phyloP scores from a whole-genome alignment of 2,329 filamentous ascomycete species.

The Volutella citrinella region DNA sequence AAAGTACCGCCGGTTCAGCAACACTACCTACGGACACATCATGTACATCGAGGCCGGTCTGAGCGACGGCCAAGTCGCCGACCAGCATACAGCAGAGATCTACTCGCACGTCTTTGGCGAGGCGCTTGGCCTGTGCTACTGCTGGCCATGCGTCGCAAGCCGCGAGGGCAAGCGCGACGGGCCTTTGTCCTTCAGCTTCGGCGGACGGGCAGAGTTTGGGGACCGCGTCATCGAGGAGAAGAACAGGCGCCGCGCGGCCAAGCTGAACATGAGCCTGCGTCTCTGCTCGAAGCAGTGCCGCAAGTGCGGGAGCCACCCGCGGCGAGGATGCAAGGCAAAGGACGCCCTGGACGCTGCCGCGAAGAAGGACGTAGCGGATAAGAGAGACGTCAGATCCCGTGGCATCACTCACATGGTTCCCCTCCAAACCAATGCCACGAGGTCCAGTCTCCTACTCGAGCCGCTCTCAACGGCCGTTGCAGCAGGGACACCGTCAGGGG shows the following conservation, averaged over 20 bases:
- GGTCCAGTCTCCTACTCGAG: too few relatives aligned
- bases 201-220: slow-evolving; percentile 1
- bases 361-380: too few relatives aligned
- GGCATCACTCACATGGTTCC: too few relatives aligned
- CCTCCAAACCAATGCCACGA: too few relatives aligned
- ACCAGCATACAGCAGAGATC: slow-evolving; percentile 3
- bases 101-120: slow-evolving; percentile 12
- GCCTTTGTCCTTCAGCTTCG: slow-evolving; percentile 2
- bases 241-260: neutral
- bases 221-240: slow-evolving; percentile 6
- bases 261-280: slow-evolving; percentile 7
- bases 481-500: too few relatives aligned
- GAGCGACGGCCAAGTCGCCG: neutral
- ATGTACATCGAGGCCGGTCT: slow-evolving; percentile 11
- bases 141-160: slow-evolving; percentile 17
- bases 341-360: too few relatives aligned
- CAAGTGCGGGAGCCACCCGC: slow-evolving; percentile 14
- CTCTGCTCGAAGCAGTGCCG: slow-evolving; percentile 13
- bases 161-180: slow-evolving; percentile 1
- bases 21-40: slow-evolving; percentile 5
- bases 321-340: slow-evolving; percentile 10
- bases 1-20: slow-evolving; percentile 11
- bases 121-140: slow-evolving; percentile 14
- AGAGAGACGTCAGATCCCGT: too few relatives aligned
- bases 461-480: too few relatives aligned